These are phyloP conservation scores for Malassezia yamatoensis DNA, from an alignment of 1,284 basidiomycete species.

Conservation along the genomic window DNA sequence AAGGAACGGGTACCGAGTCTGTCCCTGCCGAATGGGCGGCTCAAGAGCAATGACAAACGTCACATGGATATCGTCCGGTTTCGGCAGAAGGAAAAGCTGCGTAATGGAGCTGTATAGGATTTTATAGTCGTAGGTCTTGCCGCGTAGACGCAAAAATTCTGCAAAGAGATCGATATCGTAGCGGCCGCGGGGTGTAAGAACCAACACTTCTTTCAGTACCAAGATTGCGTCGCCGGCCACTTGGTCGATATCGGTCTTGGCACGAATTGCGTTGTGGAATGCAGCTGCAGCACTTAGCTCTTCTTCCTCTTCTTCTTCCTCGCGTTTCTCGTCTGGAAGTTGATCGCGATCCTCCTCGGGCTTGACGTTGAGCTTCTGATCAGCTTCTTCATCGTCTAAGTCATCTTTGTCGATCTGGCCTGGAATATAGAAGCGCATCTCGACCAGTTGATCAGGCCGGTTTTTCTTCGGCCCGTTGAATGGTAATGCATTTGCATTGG, in stretches of 20 bases:
- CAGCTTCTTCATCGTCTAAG: neutral
- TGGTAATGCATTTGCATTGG: slow-evolving; percentile 13
- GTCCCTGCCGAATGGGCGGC: slow-evolving; percentile 91
- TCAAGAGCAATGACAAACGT: slow-evolving; percentile 60
- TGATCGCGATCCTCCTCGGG: slow-evolving; percentile 50
- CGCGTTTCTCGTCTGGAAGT: slow-evolving; percentile 49
- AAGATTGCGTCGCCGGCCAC: slow-evolving; percentile 84
- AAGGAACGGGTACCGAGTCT: slow-evolving; percentile 92
- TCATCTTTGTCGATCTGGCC: slow-evolving; percentile 56
- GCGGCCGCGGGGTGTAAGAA: slow-evolving; percentile 83
- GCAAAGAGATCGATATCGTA: slow-evolving; percentile 98
- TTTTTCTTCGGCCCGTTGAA: slow-evolving; percentile 24
- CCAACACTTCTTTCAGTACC: slow-evolving; percentile 92
- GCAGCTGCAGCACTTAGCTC: slow-evolving; percentile 77
- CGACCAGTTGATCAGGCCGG: slow-evolving; percentile 63
- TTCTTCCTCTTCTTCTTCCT: slow-evolving; percentile 53
- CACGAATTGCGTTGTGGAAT: slow-evolving; percentile 92
- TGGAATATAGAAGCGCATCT: slow-evolving; percentile 93
- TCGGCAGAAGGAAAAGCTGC: slow-evolving; percentile 82
- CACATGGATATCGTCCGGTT: slow-evolving; percentile 85
- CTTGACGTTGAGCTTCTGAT: slow-evolving; percentile 12
- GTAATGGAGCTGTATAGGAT: slow-evolving; percentile 83
- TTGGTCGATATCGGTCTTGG: slow-evolving; percentile 88
- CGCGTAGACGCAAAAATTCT: slow-evolving; percentile 81
- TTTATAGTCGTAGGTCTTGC: slow-evolving; percentile 99